Evolutionary conservation across 306 rosid species (phyloP).

Genomic region (Dryas octopetala): DNA sequence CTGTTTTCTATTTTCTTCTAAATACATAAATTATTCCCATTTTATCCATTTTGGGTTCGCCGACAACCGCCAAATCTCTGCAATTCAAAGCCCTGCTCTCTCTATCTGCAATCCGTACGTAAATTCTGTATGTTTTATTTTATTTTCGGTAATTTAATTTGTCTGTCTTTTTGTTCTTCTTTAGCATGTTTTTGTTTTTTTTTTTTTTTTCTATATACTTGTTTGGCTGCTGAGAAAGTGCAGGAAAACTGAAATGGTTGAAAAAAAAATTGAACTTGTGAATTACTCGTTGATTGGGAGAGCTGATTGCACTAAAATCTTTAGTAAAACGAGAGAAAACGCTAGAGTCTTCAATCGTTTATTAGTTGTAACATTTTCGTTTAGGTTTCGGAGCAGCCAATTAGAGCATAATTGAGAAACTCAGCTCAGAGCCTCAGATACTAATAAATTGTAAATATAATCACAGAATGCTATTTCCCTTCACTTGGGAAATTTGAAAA

Average conservation of each 20-base stretch:
- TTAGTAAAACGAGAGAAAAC: not conserved
- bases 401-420: not conserved
- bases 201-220: not conserved
- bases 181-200: not conserved
- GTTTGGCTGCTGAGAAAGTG: not conserved
- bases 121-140: constrained; percentile 5
- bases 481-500: not conserved
- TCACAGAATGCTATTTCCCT: not conserved
- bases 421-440: not conserved
- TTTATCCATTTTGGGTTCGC: constrained; percentile 23
- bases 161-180: not conserved
- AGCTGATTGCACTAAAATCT: not conserved
- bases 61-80: constrained; percentile 26
- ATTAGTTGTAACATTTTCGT: not conserved
- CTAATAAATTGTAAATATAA: not conserved
- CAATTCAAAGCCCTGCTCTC: not conserved
- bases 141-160: not conserved
- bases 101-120: constrained; percentile 1
- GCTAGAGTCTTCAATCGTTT: not conserved
- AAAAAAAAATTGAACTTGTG: not conserved
- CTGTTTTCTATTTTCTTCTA: too few relatives aligned
- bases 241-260: not conserved
- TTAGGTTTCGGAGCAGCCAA: not conserved
- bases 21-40: not conserved
- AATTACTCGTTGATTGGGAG: not conserved